These are phyloP conservation scores for Orbilia quercus DNA, from an alignment of 2,329 filamentous ascomycete genomes.

Conservation along the genomic window DNA sequence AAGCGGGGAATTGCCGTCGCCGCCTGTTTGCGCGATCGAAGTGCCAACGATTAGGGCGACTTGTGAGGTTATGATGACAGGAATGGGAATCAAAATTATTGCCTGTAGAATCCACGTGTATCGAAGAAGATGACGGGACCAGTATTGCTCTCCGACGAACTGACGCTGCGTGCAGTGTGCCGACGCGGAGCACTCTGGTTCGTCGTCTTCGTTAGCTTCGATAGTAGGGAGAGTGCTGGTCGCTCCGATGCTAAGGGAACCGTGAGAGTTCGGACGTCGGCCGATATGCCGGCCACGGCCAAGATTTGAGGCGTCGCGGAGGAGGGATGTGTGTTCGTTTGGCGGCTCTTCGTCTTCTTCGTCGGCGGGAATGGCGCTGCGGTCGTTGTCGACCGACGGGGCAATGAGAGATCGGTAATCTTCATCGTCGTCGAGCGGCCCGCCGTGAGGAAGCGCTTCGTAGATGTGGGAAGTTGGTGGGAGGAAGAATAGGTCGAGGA, in stretches of 20 bases:
- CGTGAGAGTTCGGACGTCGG: constrained; percentile 47
- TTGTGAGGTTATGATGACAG: constrained; percentile 80
- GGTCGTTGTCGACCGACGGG: constrained; percentile 63
- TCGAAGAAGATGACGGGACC: constrained; percentile 79
- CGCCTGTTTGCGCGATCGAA: constrained; percentile 80
- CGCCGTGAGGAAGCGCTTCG: constrained; percentile 61
- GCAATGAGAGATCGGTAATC: constrained; percentile 63
- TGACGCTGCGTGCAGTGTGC: constrained; percentile 35
- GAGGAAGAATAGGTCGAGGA: constrained; percentile 82
- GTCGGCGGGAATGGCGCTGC: constrained; percentile 46
- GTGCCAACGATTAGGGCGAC: constrained; percentile 78
- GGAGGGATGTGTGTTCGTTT: constrained; percentile 58
- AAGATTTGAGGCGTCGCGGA: constrained; percentile 55
- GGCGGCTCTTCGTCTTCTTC: constrained; percentile 58
- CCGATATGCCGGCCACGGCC: constrained; percentile 50
- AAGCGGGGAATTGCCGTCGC: constrained; percentile 73
- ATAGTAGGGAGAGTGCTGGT: constrained; percentile 40
- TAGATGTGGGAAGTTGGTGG: constrained; percentile 60
- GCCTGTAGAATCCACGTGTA: constrained; percentile 93
- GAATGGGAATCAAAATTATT: constrained; percentile 79
- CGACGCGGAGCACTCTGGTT: constrained; percentile 34
- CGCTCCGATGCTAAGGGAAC: constrained; percentile 46
- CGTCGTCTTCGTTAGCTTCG: constrained; percentile 60
- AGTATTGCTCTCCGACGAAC: constrained; percentile 81
- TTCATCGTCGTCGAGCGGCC: constrained; percentile 61